These are phyloP conservation scores for Silene latifolia DNA, from an alignment of 148 eudicot species.

Conservation along the genomic window DNA sequence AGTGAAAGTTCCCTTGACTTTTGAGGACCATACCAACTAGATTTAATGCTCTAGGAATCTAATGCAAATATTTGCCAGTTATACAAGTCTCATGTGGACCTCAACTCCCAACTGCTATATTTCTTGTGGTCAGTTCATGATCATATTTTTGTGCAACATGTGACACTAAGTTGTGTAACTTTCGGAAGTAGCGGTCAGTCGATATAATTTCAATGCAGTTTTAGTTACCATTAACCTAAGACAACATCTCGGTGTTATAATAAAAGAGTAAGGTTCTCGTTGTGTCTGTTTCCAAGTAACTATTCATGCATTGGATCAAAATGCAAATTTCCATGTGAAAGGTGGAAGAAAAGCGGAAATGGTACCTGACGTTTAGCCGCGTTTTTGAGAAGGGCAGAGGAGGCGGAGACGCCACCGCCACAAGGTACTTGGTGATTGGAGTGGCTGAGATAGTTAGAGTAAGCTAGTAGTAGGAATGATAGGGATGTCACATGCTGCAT, in stretches of 20 bases:
- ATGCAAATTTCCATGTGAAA: neutral
- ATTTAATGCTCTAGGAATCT: neutral
- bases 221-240: neutral
- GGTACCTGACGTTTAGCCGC: slow-evolving; percentile 85
- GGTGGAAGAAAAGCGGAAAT: neutral
- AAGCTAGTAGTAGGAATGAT: slow-evolving; percentile 77
- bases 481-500: slow-evolving; percentile 98
- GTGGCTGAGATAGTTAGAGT: slow-evolving; percentile 90
- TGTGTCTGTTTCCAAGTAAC: too few species aligned
- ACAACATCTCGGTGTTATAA: neutral
- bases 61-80: neutral
- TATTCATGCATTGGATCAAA: too few species aligned
- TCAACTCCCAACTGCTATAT: neutral
- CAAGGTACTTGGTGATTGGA: slow-evolving; percentile 87
- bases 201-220: neutral
- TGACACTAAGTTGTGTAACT: too few species aligned
- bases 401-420: slow-evolving; percentile 59
- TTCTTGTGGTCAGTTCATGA: neutral
- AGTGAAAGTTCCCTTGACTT: slow-evolving; percentile 7
- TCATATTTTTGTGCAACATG: too few species aligned
- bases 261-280: too few species aligned
- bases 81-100: neutral
- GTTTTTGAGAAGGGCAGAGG: slow-evolving; percentile 65
- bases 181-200: neutral
- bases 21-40: neutral